Evolutionary conservation across 441 rosid genomes (phyloP).

Genomic region (Manihot esculenta): DNA sequence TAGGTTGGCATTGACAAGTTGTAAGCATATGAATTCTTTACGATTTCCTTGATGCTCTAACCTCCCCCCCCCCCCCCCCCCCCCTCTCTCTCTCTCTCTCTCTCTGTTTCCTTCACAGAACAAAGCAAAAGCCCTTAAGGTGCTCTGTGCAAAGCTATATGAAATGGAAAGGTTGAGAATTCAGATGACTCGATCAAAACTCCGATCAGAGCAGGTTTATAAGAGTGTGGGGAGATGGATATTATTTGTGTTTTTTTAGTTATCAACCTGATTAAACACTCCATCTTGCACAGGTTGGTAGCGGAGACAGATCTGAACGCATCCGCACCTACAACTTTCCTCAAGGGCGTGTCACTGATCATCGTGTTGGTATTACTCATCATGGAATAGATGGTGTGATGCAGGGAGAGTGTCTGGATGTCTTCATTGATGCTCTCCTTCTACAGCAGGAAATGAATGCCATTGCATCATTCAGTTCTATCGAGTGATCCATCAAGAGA

Average conservation of each 20-base stretch:
- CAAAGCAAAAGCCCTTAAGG: slow-evolving; percentile 88
- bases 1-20: not conserved
- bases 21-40: not conserved
- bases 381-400: slow-evolving; percentile 72
- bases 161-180: slow-evolving; percentile 85
- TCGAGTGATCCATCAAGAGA: slow-evolving; percentile 20
- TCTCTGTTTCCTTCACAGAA: slow-evolving; percentile 47
- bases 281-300: slow-evolving; percentile 67
- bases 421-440: slow-evolving; percentile 81
- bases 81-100: not conserved
- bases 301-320: slow-evolving; percentile 91
- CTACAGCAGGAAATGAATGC: slow-evolving; percentile 94
- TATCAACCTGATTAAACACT: slow-evolving; percentile 21
- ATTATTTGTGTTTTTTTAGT: not conserved
- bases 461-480: slow-evolving; percentile 68
- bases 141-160: slow-evolving; percentile 83
- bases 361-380: slow-evolving; percentile 82
- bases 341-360: slow-evolving; percentile 91
- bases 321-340: slow-evolving; percentile 95
- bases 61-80: no score
- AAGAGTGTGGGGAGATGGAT: not conserved
- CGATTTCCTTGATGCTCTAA: not conserved
- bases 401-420: slow-evolving; percentile 80
- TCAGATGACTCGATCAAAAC: slow-evolving; percentile 66
- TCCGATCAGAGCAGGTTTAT: slow-evolving; percentile 86